Evolutionary conservation across 495 filamentous ascomycete genomes (phyloP), one percentile per base, ranked within the genome.

Genomic region (Penicillium odoratum): DNA sequence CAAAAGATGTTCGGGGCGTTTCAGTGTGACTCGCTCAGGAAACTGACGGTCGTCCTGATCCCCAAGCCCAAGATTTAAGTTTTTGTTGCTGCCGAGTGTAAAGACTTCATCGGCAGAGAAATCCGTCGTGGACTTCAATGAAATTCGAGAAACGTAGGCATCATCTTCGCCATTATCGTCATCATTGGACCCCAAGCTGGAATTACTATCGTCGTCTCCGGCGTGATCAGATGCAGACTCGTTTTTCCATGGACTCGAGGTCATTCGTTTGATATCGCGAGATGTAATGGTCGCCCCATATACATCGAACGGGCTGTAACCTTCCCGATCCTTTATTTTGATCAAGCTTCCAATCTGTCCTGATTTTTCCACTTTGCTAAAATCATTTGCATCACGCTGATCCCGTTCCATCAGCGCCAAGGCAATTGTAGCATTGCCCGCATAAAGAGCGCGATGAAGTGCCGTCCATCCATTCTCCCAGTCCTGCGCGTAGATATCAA

Each of bases 391-490:
- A 62, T 93, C 88, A 42, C 78, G 80, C 31, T 80, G 77, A 67
- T 96, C 93, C 34, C 88, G 85, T 45, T 84, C 80, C 58, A 98
- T 83, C 44, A 98, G 83, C 11, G 86, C 80, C 48, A 89, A 82
- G 1, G 95, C 93, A 57, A 96, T 86, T 11, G 90, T 87, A 49
- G 92, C 86, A 68, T 97, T 98, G 18, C 95, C 95, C 63, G 89
- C 87, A 65, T 98, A 98, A 48, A 98, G 78, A 9, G 95, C 91
- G 62, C 94, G 85, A 64, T 98, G 94, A 45, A 98, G 77, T 18
- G 92, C 86, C 51, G 95, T 98, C 94, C 94, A 98, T 21, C 93
- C 95, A 70, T 88, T 97, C 70, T 98, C 94, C 42, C 80, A 77
- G 70, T 98, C 94, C 59, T 95, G 91, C 15, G 79, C 71, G 61